Evolutionary conservation across 2,329 filamentous ascomycete species (phyloP).

Genomic region (Sporothrix luriei): DNA sequence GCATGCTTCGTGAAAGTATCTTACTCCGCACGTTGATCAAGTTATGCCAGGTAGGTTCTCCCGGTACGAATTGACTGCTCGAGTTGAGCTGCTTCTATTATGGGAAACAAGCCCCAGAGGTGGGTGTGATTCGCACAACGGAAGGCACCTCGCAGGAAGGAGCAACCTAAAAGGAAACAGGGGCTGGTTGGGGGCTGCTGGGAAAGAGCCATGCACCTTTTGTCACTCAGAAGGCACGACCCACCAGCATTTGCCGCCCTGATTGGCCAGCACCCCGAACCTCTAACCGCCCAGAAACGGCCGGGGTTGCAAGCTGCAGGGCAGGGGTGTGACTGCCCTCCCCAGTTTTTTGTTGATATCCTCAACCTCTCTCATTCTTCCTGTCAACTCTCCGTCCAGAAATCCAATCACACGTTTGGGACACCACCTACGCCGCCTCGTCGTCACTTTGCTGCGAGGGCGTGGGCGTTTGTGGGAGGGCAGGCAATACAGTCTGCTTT

Average conservation of each 20-base stretch:
- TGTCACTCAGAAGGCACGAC: constrained; percentile 12
- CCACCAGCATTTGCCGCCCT: background rate
- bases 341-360: constrained; percentile 15
- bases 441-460: constrained; percentile 9
- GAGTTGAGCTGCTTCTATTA: constrained; percentile 20
- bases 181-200: constrained; percentile 20
- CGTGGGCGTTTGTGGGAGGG: background rate
- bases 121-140: constrained; percentile 14
- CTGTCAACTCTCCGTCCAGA: constrained; percentile 2
- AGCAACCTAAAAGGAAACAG: constrained; percentile 22
- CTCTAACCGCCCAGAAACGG: constrained; percentile 27
- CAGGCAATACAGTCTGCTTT: background rate
- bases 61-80: background rate
- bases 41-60: background rate
- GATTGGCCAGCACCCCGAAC: constrained; percentile 22
- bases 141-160: constrained; percentile 20
- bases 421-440: background rate
- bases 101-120: background rate
- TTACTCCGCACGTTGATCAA: background rate
- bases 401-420: constrained; percentile 22
- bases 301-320: constrained; percentile 19
- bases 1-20: no score
- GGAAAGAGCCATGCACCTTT: constrained; percentile 15
- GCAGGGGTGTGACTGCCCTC: constrained; percentile 12
- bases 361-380: background rate